Conservation (phyloP, 257 asterid species). For the Lantana camara region DNA sequence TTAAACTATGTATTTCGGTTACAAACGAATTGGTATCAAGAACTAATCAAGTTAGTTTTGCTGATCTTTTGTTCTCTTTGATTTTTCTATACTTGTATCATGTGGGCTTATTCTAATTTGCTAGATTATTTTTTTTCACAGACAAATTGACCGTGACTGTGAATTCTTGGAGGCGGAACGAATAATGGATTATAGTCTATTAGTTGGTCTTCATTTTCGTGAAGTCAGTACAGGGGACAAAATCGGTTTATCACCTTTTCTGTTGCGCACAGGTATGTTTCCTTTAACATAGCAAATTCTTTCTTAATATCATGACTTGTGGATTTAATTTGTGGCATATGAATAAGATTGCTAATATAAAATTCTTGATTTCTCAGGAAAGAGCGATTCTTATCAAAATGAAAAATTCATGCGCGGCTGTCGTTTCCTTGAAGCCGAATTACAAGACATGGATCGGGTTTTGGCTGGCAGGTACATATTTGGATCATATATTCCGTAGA, state of each 20-base stretch:
- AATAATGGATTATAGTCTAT: slow-evolving; percentile 95
- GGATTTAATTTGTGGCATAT: background rate
- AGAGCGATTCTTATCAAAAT: slow-evolving; percentile 67
- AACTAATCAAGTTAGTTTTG: slow-evolving; percentile 72
- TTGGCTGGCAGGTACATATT: slow-evolving; percentile 70
- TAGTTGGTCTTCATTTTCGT: slow-evolving; percentile 95
- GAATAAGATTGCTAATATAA: slow-evolving; percentile 22
- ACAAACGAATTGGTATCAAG: slow-evolving; percentile 80
- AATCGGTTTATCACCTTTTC: slow-evolving; percentile 89
- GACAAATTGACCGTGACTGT: slow-evolving; percentile 90
- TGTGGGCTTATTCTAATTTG: slow-evolving; percentile 11
- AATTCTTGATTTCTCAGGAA: slow-evolving; percentile 49
- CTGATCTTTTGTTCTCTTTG: background rate
- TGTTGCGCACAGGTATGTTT: slow-evolving; percentile 68
- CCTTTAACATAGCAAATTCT: background rate
- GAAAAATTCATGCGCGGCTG: slow-evolving; percentile 95
- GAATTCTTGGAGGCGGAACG: slow-evolving; percentile 85
- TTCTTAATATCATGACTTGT: background rate
- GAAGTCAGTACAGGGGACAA: slow-evolving; percentile 82
- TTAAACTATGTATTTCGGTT: slow-evolving; percentile 70
- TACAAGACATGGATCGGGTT: slow-evolving; percentile 89
- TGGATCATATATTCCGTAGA: too few relatives aligned
- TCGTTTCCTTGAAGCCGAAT: slow-evolving; percentile 96
- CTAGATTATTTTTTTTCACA: slow-evolving; percentile 29
- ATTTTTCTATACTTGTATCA: background rate